Conservation (phyloP, 352 stramenopile species). For the Phytophthora megakarya region DNA sequence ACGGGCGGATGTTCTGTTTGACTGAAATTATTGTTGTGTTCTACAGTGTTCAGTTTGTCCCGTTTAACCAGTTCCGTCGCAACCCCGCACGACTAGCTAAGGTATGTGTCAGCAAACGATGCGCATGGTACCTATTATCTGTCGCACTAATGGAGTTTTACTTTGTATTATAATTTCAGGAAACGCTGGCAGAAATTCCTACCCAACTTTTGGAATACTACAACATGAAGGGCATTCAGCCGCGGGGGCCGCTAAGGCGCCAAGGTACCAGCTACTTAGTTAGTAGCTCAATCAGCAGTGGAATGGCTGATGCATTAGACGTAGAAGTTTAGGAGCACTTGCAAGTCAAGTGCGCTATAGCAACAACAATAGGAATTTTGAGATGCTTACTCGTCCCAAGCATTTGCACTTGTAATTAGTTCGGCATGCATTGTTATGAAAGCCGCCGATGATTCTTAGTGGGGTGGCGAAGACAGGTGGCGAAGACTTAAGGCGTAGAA, state of each 20-base stretch:
- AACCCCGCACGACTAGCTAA: constrained; percentile 66
- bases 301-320: constrained; percentile 29
- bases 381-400: background rate
- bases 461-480: no score
- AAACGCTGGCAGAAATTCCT: constrained; percentile 74
- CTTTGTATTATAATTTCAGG: constrained; percentile 19
- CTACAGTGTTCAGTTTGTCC: constrained; percentile 75
- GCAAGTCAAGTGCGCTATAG: constrained; percentile 1
- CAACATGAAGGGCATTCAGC: constrained; percentile 59
- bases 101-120: constrained; percentile 11
- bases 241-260: constrained; percentile 57
- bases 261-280: constrained; percentile 52
- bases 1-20: background rate
- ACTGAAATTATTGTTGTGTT: constrained; percentile 8
- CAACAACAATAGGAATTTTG: constrained; percentile 7
- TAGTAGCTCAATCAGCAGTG: constrained; percentile 28
- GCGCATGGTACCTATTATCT: background rate
- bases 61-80: constrained; percentile 71
- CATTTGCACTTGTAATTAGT: no score
- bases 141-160: background rate
- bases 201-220: constrained; percentile 69
- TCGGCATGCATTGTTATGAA: no score
- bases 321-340: constrained; percentile 31
- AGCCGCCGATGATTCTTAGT: no score
- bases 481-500: no score